Percentiles rank a stretch among this genome's conserved stretches.
phyloP scores from a whole-genome alignment of 2,329 filamentous ascomycete genomes.

The Talaromyces sp. region DNA sequence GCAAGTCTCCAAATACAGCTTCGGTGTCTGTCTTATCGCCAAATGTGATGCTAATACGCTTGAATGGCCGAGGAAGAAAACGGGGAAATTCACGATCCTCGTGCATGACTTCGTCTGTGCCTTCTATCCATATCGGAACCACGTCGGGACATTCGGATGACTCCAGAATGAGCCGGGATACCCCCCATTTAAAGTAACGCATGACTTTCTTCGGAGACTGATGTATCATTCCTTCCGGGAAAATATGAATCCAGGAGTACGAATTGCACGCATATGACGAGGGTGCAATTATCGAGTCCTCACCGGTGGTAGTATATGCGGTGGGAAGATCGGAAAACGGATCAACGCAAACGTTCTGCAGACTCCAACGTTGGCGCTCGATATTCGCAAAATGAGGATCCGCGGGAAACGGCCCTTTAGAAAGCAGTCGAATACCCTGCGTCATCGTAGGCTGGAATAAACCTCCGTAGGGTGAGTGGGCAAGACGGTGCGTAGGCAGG shows the following conservation, averaged over 20 bases:
- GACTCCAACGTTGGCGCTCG: conserved; percentile 37
- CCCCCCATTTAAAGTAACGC: conserved; percentile 98
- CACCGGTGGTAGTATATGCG: conserved; percentile 39
- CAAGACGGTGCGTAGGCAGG: conserved; percentile 77
- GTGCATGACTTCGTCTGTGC: conserved; percentile 82
- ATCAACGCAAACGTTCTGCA: conserved; percentile 44
- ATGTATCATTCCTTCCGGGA: conserved; percentile 92
- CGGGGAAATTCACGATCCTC: conserved; percentile 75
- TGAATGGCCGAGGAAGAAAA: conserved; percentile 71
- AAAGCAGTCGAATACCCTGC: conserved; percentile 80
- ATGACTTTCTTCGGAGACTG: conserved; percentile 74
- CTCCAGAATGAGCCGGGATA: conserved; percentile 87
- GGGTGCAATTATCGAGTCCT: conserved; percentile 61
- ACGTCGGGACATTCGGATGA: conserved; percentile 81
- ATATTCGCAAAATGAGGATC: conserved; percentile 42
- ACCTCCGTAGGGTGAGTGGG: conserved; percentile 75
- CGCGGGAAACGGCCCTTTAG: conserved; percentile 57
- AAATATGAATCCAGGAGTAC: conserved; percentile 87
- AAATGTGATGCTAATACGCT: conserved; percentile 69
- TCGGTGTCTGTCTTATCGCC: conserved; percentile 74
- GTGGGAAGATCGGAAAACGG: conserved; percentile 45
- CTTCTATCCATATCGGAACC: conserved; percentile 91
- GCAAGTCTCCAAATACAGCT: conserved; percentile 70
- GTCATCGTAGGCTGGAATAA: conserved; percentile 85
- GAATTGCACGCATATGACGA: conserved; percentile 66